Base-by-base conservation (phyloP, 176 grass and related monocot species). In the Carex myosuroides region DNA sequence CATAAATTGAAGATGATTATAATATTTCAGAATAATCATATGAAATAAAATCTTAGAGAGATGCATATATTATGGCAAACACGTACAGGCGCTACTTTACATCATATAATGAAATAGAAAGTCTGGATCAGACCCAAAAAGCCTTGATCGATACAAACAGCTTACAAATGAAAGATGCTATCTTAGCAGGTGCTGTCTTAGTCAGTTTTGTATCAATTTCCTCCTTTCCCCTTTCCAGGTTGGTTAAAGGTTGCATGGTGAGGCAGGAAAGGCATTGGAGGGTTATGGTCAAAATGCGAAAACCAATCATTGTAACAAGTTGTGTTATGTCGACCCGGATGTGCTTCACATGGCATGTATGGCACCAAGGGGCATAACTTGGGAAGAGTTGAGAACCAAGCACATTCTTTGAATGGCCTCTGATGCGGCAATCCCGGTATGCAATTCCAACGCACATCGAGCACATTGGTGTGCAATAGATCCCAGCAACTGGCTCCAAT, bases 391-490 rank as follows among this genome's bases (percentile, higher is more conserved):
- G 87, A 90, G 88, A 97, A 97, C 1, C 54, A 6, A 0, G 80
- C 17, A 82, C 94, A 97, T 89, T 97, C 91, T 70, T 83, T 21
- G 17, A 73, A 55, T 30, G 94, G 73, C 3, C 91, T 85, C 89
- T 97, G 94, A 21, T 84, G 1, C 0, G 86, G 94, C 84, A 97
- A 89, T 0, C 88, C 88, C 8, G 46, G 83, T 81, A 97, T 92
- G 86, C 90, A 97, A 81, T 97, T 97, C 48, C 75, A 68, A 0
- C 90, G 79, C 4, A 92, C 91, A 89, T 97, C 91, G 3, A 94
- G 94, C 24, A 92, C 83, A 13, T 87, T 10, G 82, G 24, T 89
- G 32, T 87, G 4, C 20, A 90, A 55, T 0, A 97, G 82, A 80
- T 89, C 84, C 84, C 87, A 53, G 83, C 94, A 97, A 57, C 67